Conservation (phyloP, 345 rosid species). For the Zanthoxylum bungeanum region DNA sequence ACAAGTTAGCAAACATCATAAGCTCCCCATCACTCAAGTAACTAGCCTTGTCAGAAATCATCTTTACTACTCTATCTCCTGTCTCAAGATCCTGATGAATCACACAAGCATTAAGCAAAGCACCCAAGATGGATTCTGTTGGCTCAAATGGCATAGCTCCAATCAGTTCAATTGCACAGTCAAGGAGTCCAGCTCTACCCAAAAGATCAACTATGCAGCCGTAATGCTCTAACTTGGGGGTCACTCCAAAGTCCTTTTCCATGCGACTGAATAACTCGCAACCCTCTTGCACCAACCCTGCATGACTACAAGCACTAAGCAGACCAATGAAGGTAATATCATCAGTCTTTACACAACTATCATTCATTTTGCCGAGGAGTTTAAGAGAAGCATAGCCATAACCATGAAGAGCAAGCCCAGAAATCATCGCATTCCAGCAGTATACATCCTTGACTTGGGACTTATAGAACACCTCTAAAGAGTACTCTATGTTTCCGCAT, state of each 20-base stretch:
- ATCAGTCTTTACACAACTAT: constrained; percentile 1
- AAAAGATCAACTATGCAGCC: constrained; percentile 31
- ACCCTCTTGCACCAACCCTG: constrained; percentile 29
- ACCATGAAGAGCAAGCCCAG: constrained; percentile 25
- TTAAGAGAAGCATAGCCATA: constrained; percentile 23
- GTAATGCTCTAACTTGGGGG: constrained; percentile 27
- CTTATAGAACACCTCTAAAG: constrained; percentile 14
- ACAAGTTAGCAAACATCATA: constrained; percentile 25
- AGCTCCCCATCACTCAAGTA: constrained; percentile 27
- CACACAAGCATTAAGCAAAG: constrained; percentile 32
- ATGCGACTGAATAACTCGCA: constrained; percentile 15
- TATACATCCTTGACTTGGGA: constrained; percentile 23
- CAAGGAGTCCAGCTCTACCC: constrained; percentile 12
- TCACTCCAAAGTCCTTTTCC: constrained; percentile 21
- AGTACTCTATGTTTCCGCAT: constrained; percentile 24
- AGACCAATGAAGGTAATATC: constrained; percentile 25
- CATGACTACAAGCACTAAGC: constrained; percentile 30
- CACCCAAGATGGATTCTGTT: constrained; percentile 23
- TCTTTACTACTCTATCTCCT: constrained; percentile 14
- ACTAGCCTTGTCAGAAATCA: constrained; percentile 5
- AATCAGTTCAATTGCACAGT: constrained; percentile 14
- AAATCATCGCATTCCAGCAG: constrained; percentile 28
- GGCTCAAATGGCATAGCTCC: constrained; percentile 25
- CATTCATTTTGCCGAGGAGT: constrained; percentile 15
- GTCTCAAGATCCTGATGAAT: constrained; percentile 22